Conservation (phyloP, 768 basidiomycete genomes). For the Lentinula aciculospora region DNA sequence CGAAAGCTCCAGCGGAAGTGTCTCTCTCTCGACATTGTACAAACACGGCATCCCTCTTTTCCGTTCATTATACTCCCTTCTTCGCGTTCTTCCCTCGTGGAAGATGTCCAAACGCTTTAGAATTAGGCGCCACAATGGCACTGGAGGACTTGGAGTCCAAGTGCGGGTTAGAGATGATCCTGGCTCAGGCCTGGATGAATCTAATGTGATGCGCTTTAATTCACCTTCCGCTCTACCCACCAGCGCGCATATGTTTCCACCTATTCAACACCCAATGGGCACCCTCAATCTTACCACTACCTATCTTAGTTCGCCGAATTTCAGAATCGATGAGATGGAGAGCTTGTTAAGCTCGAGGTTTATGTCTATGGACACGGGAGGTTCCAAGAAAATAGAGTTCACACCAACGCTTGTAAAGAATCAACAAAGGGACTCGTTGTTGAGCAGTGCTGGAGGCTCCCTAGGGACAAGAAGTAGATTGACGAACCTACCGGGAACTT, state of each 20-base stretch:
- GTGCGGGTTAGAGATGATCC: constrained; percentile 32
- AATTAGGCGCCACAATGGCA: constrained; percentile 28
- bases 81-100: constrained; percentile 75
- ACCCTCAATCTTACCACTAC: constrained; percentile 54
- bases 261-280: constrained; percentile 65
- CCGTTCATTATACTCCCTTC: constrained; percentile 66
- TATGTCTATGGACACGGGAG: constrained; percentile 48
- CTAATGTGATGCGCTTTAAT: constrained; percentile 14
- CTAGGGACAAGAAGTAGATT: constrained; percentile 13
- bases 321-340: constrained; percentile 74
- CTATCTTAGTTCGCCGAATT: constrained; percentile 63
- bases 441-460: constrained; percentile 17
- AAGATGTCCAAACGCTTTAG: constrained; percentile 60
- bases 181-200: constrained; percentile 15
- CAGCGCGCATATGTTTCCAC: constrained; percentile 54
- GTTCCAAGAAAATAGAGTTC: constrained; percentile 31
- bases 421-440: constrained; percentile 51
- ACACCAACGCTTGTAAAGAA: constrained; percentile 69
- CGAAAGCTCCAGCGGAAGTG: constrained; percentile 28
- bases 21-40: constrained; percentile 73
- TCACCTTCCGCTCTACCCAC: constrained; percentile 32
- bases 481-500: background rate
- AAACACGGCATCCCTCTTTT: constrained; percentile 82
- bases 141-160: constrained; percentile 42
- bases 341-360: constrained; percentile 71